Evolutionary conservation across 768 basidiomycete species (phyloP), one percentile per base, ranked within the genome.

Genomic region (Kwoniella sp.): DNA sequence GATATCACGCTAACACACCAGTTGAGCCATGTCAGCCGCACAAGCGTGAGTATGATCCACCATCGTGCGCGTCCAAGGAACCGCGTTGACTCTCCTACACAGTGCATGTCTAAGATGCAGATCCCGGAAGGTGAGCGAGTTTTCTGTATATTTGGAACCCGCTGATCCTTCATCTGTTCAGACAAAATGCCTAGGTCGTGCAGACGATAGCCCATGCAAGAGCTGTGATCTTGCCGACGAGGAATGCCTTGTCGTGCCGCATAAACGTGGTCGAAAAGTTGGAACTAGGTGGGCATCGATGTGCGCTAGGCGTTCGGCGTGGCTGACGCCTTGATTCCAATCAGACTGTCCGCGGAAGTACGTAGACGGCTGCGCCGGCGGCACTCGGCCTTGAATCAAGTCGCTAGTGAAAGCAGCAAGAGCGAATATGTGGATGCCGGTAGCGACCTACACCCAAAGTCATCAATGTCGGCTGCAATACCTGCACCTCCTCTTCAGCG

Each of bases 101-200:
- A 58, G 57, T 13, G 57, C 57, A 33, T 58, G 57, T 36, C 25
- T 58, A 19, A 12, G 57, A 24, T 58, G 57, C 36, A 58, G 57
- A 50, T 58, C 57, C 22, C n/a, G 57, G 40, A 58, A 58, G 40
- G 57, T 58, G 48, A 49, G 47, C 9, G 27, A 17, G 7, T 44
- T 6, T 33, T 33, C 33, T 6, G 33, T n/a, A 13, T 33, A 5
- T 33, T 33, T 6, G 33, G 48, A 6, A 24, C 22, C 48, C 4
- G 48, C 48, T 49, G 48, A 49, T 22, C 22, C 48, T 26, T 19
- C 48, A 7, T 10, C 48, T 26, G 5, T 4, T 2, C 50, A 60
- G 58, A 60, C 58, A 19, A 52, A 44, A 52, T 60, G 58, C 37
- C 37, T 60, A 13, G 58, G 58, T 53, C 49, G 58, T 22, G 40